Base-by-base conservation (phyloP, 768 basidiomycete species). In the Serendipita sp. region DNA sequence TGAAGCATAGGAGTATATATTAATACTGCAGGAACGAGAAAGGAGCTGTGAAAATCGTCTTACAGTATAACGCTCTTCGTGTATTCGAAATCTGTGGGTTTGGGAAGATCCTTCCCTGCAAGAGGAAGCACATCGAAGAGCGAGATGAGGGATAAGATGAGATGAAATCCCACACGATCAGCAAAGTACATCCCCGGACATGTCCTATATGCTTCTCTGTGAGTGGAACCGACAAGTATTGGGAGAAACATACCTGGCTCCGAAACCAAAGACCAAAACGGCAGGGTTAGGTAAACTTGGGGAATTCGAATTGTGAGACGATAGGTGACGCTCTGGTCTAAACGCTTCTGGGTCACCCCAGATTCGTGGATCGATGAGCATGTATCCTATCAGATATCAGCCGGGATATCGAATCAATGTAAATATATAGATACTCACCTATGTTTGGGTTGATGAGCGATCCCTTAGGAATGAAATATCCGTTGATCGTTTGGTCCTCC, bases 251-350 rank as follows among this genome's bases (percentile, higher is more conserved):
- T 51, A 51, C 48, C 48, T 51, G n/a, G 48, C 18, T n/a, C 56
- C 56, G 56, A 60, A 60, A 23, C 56, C 56, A 36, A 60, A 60
- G 10, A 32, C 13, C 16, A 35, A 8, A 4, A 11, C 10, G 4
- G 35, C 10, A 32, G 56, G 56, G 56, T 60, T 35, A 8, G 56
- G 56, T 35, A 60, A 28, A 8, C 1, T 4, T 16, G 16, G 10
- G 23, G 56, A 11, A 10, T 36, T 35, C n/a, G 48, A 16, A 18
- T 52, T 32, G 38, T 41, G 38, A 32, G 48, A 51, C 30, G 68
- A 67, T 3, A 74, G 66, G 64, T 66, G 73, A 15, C 73, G 70
- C n/a, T 70, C 67, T 28, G 73, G 73, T 23, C 68, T 65, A 65
- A 74, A 74, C 10, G 34, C 11, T 23, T 63, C 52, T 30, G 73